Evolutionary conservation across 1,139 yeast genomes (phyloP).

Genomic region (Nakaseomyces kungkrabaensis): DNA sequence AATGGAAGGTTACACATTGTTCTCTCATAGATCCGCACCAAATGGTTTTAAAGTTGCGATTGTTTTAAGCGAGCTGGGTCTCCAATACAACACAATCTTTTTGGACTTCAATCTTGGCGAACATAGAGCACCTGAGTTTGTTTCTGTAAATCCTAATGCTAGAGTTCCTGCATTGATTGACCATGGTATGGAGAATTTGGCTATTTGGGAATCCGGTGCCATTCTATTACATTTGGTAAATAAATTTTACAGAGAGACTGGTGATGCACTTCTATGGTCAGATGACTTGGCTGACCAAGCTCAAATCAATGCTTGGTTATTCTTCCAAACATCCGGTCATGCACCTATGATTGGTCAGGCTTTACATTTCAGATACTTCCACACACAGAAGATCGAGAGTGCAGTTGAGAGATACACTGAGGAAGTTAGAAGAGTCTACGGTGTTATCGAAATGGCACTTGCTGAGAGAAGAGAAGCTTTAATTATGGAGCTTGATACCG

Average conservation of each 20-base stretch:
- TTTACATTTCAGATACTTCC: slow-evolving; percentile 84
- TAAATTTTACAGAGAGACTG: slow-evolving; percentile 57
- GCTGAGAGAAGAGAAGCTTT: slow-evolving; percentile 88
- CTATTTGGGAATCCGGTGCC: slow-evolving; percentile 94
- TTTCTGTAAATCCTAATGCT: slow-evolving; percentile 86
- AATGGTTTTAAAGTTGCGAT: slow-evolving; percentile 96
- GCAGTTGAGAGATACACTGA: slow-evolving; percentile 89
- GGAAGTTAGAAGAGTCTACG: slow-evolving; percentile 88
- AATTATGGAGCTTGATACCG: slow-evolving; percentile 83
- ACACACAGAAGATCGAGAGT: slow-evolving; percentile 73
- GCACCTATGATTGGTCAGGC: slow-evolving; percentile 99
- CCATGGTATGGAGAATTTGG: slow-evolving; percentile 66
- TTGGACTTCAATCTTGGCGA: slow-evolving; percentile 84
- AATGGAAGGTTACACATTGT: slow-evolving; percentile 72
- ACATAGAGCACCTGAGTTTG: slow-evolving; percentile 88
- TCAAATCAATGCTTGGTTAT: slow-evolving; percentile 83
- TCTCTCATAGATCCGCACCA: slow-evolving; percentile 89
- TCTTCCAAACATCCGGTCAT: slow-evolving; percentile 92
- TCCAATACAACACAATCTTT: slow-evolving; percentile 72
- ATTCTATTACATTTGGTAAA: slow-evolving; percentile 69
- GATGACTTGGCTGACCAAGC: slow-evolving; percentile 72
- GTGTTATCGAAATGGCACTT: slow-evolving; percentile 89
- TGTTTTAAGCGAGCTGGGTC: slow-evolving; percentile 71
- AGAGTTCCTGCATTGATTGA: slow-evolving; percentile 91
- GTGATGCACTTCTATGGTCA: slow-evolving; percentile 73